Percentiles rank a stretch among this genome's conserved stretches.
phyloP scores from a whole-genome alignment of 1,139 yeast genomes.

The Scheffersomyces illinoinensis region DNA sequence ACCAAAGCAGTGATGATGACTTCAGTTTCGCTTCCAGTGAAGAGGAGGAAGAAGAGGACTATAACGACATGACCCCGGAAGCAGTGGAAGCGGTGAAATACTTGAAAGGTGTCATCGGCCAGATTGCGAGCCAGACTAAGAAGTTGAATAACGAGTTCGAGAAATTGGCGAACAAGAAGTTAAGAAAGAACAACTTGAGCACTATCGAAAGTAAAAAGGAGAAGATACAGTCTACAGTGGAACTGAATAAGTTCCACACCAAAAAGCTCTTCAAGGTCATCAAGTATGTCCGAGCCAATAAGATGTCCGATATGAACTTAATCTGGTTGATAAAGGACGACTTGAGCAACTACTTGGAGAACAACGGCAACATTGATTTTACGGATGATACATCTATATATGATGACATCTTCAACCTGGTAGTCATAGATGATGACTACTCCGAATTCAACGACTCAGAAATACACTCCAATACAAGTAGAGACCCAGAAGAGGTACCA shows the following conservation, averaged over 20 bases:
- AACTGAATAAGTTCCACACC: slow-evolving; percentile 39
- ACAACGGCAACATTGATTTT: slow-evolving; percentile 43
- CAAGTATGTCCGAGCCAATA: slow-evolving; percentile 29
- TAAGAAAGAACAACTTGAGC: slow-evolving; percentile 39
- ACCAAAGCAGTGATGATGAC: slow-evolving; percentile 11
- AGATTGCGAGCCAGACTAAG: slow-evolving; percentile 33
- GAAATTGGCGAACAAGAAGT: slow-evolving; percentile 40
- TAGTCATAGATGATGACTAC: slow-evolving; percentile 11
- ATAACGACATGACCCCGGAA: slow-evolving; percentile 31
- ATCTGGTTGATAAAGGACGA: slow-evolving; percentile 43
- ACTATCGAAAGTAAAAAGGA: slow-evolving; percentile 45
- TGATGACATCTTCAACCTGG: slow-evolving; percentile 40
- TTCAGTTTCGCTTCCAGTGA: slow-evolving; percentile 5
- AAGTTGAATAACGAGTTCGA: slow-evolving; percentile 36
- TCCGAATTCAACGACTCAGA: slow-evolving; percentile 13
- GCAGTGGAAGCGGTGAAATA: slow-evolving; percentile 29
- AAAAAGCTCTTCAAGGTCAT: slow-evolving; percentile 38
- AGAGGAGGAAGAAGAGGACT: slow-evolving; percentile 21
- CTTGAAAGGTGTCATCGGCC: slow-evolving; percentile 11
- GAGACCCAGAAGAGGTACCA: neutral
- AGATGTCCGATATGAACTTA: slow-evolving; percentile 34
- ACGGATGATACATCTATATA: slow-evolving; percentile 41
- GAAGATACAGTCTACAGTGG: slow-evolving; percentile 38
- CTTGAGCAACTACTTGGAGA: slow-evolving; percentile 38
- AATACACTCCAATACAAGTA: slow-evolving; percentile 5